Evolutionary conservation across 768 basidiomycete genomes (phyloP), one percentile per base, ranked within the genome.

Genomic region (Tylopilus sp.): DNA sequence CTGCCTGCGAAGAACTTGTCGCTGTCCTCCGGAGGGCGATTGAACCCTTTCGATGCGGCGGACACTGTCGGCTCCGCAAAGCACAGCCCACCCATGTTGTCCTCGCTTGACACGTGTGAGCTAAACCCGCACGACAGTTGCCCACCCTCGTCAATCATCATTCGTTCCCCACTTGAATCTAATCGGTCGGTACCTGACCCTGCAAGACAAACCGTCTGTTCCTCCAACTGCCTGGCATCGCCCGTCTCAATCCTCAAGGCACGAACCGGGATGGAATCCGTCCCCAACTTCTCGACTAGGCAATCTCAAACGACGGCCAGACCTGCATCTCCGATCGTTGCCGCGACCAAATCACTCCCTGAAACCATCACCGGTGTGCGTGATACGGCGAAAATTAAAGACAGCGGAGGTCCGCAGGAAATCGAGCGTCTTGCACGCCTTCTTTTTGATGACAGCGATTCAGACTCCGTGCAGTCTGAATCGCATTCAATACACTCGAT

Each of bases 121-220:
- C 44, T 55, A 40, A 49, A 57, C 17, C 26, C 45, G 22, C 47
- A 54, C 3, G 51, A 58, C 30, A 56, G 57, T 42, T 17, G 37
- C 7, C 61, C 61, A 6, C 59, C 57, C 12, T 65, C 65, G 19
- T 58, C 65, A 4, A 65, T 63, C 33, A n/a, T 55, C 31, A n/a
- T 65, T 48, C 57, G 61, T 26, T 65, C 54, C 3, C 61, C 65
- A 3, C 44, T 53, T 14, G 49, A 50, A 30, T 43, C 54, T 41
- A 36, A 19, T 17, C 57, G 19, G 12, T 42, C 46, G n/a, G 37
- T 45, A 7, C 24, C 59, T 16, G 36, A 28, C 37, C 12, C 34
- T 2, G 45, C 22, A 25, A 44, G 46, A 22, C 16, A 38, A 41
- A 19, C 16, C 17, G 33, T 40, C 31, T n/a, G 5, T 17, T 19